Conservation (phyloP, 495 filamentous ascomycete species). For the Podospora pseudopauciseta region DNA sequence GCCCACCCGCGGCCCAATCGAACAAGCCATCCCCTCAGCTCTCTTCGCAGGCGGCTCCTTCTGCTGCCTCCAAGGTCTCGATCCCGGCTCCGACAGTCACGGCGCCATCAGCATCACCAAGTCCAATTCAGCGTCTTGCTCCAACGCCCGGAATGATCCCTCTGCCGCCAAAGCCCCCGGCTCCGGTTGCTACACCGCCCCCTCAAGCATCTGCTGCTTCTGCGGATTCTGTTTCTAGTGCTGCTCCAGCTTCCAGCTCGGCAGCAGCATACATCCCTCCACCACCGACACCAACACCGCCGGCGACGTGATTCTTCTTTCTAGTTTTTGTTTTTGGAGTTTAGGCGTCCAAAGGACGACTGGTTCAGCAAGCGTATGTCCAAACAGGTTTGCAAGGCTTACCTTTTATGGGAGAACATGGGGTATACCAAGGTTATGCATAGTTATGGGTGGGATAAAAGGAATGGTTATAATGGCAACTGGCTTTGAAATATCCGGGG, state of each 20-base stretch:
- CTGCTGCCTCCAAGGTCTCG: not conserved
- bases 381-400: not conserved
- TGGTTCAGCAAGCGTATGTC: not conserved
- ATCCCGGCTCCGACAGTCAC: not conserved
- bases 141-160: not conserved
- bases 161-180: not conserved
- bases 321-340: not conserved
- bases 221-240: not conserved
- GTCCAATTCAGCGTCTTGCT: not conserved
- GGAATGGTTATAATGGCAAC: not conserved
- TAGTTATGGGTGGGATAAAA: not conserved
- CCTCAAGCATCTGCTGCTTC: not conserved
- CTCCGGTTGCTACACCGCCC: not conserved
- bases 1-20: not conserved
- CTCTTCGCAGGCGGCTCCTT: constrained; percentile 1
- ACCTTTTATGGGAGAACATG: not conserved
- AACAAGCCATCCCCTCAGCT: not conserved
- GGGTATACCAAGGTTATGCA: not conserved
- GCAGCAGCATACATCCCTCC: not conserved
- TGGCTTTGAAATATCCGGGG: not conserved
- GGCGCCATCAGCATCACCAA: constrained; percentile 1
- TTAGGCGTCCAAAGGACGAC: not conserved
- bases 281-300: not conserved
- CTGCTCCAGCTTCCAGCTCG: not conserved
- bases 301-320: not conserved